Percentiles rank a stretch among this genome's conserved stretches.
phyloP scores from a whole-genome alignment of 202 grass and related monocot species.

The Panicum virgatum region DNA sequence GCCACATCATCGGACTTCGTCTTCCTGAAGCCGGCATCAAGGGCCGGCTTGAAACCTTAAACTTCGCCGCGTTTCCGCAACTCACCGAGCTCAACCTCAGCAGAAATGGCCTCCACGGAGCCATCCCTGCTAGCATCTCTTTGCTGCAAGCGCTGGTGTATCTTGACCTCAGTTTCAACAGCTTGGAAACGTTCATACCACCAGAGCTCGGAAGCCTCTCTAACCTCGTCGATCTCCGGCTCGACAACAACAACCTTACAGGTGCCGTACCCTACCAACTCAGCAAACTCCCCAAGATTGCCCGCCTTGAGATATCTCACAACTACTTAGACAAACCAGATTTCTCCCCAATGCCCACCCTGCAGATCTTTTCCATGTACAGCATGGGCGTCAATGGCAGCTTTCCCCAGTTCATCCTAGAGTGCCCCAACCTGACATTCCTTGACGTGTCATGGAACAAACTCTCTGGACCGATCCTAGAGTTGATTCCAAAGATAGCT shows the following conservation, averaged over 20 bases:
- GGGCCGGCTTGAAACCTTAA: not conserved
- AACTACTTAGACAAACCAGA: not conserved
- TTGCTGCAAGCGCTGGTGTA: not conserved
- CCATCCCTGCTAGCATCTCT: not conserved
- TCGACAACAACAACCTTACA: not conserved
- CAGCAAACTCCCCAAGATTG: not conserved
- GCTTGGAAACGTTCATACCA: not conserved
- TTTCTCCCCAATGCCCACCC: not conserved
- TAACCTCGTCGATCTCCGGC: not conserved
- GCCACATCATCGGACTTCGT: not conserved
- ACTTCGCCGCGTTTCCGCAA: not conserved
- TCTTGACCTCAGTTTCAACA: not conserved
- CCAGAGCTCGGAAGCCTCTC: not conserved
- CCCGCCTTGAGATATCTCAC: not conserved
- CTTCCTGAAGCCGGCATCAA: not conserved
- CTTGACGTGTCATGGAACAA: constrained; percentile 1
- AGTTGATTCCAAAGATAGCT: not conserved
- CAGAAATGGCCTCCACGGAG: not conserved
- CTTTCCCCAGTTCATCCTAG: not conserved
- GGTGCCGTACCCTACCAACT: not conserved
- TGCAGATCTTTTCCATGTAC: not conserved
- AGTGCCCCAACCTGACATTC: not conserved
- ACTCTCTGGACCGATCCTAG: not conserved
- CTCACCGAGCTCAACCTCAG: not conserved
- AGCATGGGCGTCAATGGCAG: not conserved